Percentiles rank a stretch among this genome's conserved stretches.
Evolutionary conservation across 2,329 filamentous ascomycete species (phyloP).

Genomic region (Colletotrichum musicola): DNA sequence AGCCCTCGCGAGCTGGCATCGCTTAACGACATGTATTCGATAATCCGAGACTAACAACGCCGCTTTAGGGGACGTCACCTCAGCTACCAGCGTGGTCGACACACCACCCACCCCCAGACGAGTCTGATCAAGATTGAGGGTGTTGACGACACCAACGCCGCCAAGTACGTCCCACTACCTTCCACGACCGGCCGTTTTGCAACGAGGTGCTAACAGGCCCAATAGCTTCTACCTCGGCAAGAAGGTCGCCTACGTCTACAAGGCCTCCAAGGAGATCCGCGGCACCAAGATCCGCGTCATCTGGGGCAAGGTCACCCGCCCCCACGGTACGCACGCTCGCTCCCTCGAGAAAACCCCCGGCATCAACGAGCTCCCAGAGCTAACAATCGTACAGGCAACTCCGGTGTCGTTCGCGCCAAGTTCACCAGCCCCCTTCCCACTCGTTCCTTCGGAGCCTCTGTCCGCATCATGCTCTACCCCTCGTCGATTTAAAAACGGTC

Average conservation of each 20-base stretch:
- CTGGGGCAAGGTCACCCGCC: slow-evolving; percentile 97
- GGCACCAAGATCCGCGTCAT: slow-evolving; percentile 99
- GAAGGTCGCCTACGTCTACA: slow-evolving; percentile 99
- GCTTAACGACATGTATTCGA: not conserved
- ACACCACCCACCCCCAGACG: slow-evolving; percentile 89
- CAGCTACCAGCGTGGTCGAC: slow-evolving; percentile 96
- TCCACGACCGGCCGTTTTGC: not conserved
- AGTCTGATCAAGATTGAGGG: slow-evolving; percentile 99
- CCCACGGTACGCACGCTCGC: slow-evolving; percentile 79
- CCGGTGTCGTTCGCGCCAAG: slow-evolving; percentile 96
- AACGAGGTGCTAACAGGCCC: slow-evolving; percentile 42
- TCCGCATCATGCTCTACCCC: slow-evolving; percentile 98
- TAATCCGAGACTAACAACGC: slow-evolving; percentile 24
- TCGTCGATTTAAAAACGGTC: slow-evolving; percentile 86
- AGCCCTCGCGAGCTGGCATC: slow-evolving; percentile 4
- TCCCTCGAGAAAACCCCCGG: not conserved
- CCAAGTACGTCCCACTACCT: slow-evolving; percentile 74
- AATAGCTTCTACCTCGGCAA: slow-evolving; percentile 95
- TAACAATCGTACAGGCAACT: slow-evolving; percentile 77
- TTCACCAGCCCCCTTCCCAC: slow-evolving; percentile 96
- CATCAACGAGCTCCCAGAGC: slow-evolving; percentile 13
- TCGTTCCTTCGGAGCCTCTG: slow-evolving; percentile 95
- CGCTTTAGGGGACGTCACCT: slow-evolving; percentile 89
- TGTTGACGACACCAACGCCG: slow-evolving; percentile 89
- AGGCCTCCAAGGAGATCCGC: slow-evolving; percentile 92